Evolutionary conservation across 2,329 filamentous ascomycete genomes (phyloP).

Genomic region (Diatrype stigma): DNA sequence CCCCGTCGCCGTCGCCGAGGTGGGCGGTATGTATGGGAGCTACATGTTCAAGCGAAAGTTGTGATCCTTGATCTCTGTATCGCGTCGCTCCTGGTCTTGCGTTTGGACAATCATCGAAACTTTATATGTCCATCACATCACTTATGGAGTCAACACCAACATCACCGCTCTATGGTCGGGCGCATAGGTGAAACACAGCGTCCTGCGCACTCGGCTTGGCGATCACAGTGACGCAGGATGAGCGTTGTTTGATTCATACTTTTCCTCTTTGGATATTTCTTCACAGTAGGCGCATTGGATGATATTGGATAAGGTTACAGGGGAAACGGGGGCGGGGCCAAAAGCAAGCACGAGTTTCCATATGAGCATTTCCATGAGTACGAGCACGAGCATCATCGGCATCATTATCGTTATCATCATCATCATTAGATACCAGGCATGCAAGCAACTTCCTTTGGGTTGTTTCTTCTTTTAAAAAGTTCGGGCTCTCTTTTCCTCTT

Average conservation of each 20-base stretch:
- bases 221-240: too few relatives aligned
- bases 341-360: background rate
- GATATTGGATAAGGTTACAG: too few relatives aligned
- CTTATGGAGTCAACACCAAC: too few relatives aligned
- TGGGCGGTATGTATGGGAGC: slow-evolving; percentile 87
- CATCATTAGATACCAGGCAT: background rate
- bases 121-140: too few relatives aligned
- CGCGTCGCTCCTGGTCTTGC: background rate
- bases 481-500: background rate
- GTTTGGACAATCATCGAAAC: too few relatives aligned
- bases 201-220: too few relatives aligned
- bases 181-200: too few relatives aligned
- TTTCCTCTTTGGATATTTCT: slow-evolving; percentile 1
- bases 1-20: slow-evolving; percentile 84
- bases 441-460: background rate
- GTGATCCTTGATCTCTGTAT: too few relatives aligned
- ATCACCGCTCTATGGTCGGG: too few relatives aligned
- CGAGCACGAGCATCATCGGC: background rate
- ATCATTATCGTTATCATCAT: background rate
- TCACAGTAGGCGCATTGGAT: background rate
- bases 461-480: background rate
- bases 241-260: too few relatives aligned
- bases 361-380: background rate
- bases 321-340: background rate
- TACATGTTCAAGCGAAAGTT: slow-evolving; percentile 61